Evolutionary conservation across 2,329 filamentous ascomycete species (phyloP).

Genomic region (Sporothrix curviconia): DNA sequence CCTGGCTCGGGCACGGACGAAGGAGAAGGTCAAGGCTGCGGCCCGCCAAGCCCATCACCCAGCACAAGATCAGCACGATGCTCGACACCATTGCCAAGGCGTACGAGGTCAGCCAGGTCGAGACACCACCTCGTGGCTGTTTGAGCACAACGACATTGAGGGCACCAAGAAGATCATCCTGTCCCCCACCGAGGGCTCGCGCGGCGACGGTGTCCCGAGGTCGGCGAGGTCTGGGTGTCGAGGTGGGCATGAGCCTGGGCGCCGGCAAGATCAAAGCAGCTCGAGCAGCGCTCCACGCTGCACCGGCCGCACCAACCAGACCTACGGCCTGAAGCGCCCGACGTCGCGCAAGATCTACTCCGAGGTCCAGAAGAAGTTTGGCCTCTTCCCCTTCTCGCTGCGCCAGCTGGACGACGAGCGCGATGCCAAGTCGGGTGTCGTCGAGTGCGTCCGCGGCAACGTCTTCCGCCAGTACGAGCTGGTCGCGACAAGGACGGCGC

Average conservation of each 20-base stretch:
- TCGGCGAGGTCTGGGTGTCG: conserved; percentile 95
- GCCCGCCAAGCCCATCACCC: conserved; percentile 75
- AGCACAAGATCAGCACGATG: conserved; percentile 77
- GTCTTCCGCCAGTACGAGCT: conserved; percentile 95
- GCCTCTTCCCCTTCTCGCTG: conserved; percentile 95
- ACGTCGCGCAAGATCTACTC: conserved; percentile 88
- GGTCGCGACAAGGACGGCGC: conserved; percentile 82
- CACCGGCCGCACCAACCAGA: conserved; percentile 88
- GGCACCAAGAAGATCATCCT: conserved; percentile 96
- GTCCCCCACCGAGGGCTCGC: conserved; percentile 74
- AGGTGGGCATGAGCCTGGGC: conserved; percentile 86
- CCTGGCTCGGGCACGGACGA: conserved; percentile 79
- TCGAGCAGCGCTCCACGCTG: conserved; percentile 81
- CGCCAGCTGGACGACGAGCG: conserved; percentile 95
- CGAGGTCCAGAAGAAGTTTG: conserved; percentile 95
- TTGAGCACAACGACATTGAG: conserved; percentile 96
- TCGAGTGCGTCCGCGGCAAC: conserved; percentile 90
- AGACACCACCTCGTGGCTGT: conserved; percentile 98
- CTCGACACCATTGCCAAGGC: conserved; percentile 87
- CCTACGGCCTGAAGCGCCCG: conserved; percentile 87
- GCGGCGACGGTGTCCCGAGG: conserved; percentile 85
- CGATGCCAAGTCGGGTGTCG: conserved; percentile 87
- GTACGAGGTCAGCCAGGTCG: conserved; percentile 87
- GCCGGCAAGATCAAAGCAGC: conserved; percentile 90
- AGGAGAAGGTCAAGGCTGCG: conserved; percentile 87